Base-by-base conservation (phyloP, 371 early-diverging fungal genomes). In the Pancytospora philotis region DNA sequence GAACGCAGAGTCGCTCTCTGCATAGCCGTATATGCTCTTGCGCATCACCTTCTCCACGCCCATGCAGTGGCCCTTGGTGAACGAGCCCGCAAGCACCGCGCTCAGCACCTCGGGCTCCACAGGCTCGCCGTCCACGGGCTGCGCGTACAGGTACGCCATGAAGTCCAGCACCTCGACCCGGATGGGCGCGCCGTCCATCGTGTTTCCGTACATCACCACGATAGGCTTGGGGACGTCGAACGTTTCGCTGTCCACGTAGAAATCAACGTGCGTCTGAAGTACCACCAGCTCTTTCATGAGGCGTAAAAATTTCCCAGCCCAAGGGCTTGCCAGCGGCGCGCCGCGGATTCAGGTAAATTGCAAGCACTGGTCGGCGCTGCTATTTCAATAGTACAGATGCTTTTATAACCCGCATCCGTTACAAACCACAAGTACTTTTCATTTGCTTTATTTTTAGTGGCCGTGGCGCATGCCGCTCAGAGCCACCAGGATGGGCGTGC, bases 101-200 rank as follows among this genome's bases (percentile, higher is more conserved):
- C 64, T 52, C 59, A 68, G 48, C 10, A 31, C 48, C 13, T 72
- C 55, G 36, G 56, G 59, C 34, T 72, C 65, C 27, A 93, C 93
- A 0, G 90, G 88, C 6, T 90, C 41, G 27, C 30, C 58, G 41
- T 57, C 52, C 4, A 37, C 36, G n/a, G 69, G 36, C 60, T 72
- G 87, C 13, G 92, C 85, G 78, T 95, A 97, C 72, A 96, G 89
- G 79, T 96, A 93, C 3, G 93, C 93, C 22, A 84, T 78, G 76
- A 94, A 96, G 0, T 89, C 90, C 22, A 84, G 84, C 1, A 95
- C 92, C 82, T 89, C 89, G 69, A 93, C 91, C 0, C 87, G 79
- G 6, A 95, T 88, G 62, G 88, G 88, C 70, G 89, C 83, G 27
- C 90, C 90, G 4, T 74, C 75, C 86, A 87, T 27, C 30, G 61